Base-by-base conservation (phyloP, 371 early-diverging fungal species). In the Smittium mucronatum region DNA sequence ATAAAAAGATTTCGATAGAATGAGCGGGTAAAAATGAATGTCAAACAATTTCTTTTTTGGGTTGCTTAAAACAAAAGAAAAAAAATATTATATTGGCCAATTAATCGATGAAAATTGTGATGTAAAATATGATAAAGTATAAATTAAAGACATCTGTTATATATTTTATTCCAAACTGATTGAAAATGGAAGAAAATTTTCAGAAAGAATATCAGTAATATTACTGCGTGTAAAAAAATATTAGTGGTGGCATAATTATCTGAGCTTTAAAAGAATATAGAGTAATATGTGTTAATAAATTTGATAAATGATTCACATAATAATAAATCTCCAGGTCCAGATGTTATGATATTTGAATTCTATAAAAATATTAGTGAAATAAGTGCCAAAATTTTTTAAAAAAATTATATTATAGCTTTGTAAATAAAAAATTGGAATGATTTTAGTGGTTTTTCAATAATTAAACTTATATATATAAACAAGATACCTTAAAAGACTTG, bases 31-130 rank as follows among this genome's bases (percentile, higher is more conserved):
- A 65, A 65, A 36, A 36, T 25, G 65, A 65, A 65, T 2, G 34
- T 65, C 65, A 25, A 65, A 65, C 65, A 65, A 65, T 32, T 65
- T 32, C 33, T 61, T 65, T 65, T 65, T 36, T 47, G 47, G 47
- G 5, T 47, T 47, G 21, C 47, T 47, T 21, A 47, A 47, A 47
- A 11, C 47, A 21, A 47, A 47, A 47, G 47, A 47, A 47, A 47
- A 47, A 11, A 47, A 11, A 21, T 11, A 47, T 11, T 5, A 5
- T 11, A 47, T 47, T 21, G 47, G 21, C 47, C 47, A 47, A 47
- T 47, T 47, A 47, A 47, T 47, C 47, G 47, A 47, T 47, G 47
- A 47, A 47, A 47, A 47, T 47, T 5, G 47, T 21, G 47, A 47
- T 11, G 5, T 47, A 21, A 47, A 47, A 47, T 47, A 5, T 47